Evolutionary conservation across 345 rosid genomes (phyloP), one percentile per base, ranked within the genome.

Genomic region (Gossypium mustelinum): DNA sequence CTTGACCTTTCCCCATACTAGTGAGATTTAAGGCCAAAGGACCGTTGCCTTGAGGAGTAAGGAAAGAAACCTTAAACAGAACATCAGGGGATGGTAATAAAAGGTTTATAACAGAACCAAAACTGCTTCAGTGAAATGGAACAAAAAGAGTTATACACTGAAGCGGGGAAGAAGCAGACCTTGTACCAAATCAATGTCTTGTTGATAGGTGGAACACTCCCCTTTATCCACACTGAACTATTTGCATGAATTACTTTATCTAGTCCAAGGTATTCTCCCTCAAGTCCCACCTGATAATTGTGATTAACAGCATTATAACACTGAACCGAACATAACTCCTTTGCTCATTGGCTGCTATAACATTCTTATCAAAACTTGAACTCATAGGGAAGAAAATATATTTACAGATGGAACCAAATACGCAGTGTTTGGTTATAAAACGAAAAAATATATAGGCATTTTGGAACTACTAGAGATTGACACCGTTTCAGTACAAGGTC

Each of bases 1-100:
- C 93, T 80, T 87, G 87, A 69, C 93, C 89, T 76, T 89, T 89
- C 52, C 91, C 89, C 91, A 89, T 87, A 82, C 88, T 77, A 54
- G 88, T 24, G 24, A 89, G 89, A 67, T 89, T 84, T 24, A 89
- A 70, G 22, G 85, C 88, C 68, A 87, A 56, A 2, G 91, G 91
- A 7, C 88, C 86, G 3, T 75, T 78, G 9, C 93, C 88, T 68
- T 81, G 77, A 10, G 91, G 87, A 76, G 86, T 79, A 11, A 57
- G 29, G 72, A 87, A 86, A 44, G 70, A 77, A 16, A 52, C 77
- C 90, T 89, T 68, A 55, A 39, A 48, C 9, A 20, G 22, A 61
- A 72, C 14, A 41, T 27, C 29, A 70, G 45, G 43, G 65, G 18
- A 27, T 13, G 7, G 39, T 59, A 59, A 59, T 27, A 8, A 16